Evolutionary conservation across 192 early-diverging fungal genomes (phyloP).

Genomic region (Lobosporangium transversale): DNA sequence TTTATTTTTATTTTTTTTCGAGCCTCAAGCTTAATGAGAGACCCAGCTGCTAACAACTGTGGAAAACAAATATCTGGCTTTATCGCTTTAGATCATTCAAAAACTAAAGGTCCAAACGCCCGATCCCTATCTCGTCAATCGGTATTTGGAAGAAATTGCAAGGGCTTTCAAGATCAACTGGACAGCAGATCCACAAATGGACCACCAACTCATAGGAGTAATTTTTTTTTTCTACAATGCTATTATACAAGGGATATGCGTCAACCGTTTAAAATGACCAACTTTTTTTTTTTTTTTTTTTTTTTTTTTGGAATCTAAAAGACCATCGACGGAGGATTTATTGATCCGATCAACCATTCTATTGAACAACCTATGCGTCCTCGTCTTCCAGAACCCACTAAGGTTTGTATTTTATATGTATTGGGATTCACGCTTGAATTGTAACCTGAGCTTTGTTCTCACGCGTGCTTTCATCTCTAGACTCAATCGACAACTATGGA

Average conservation of each 20-base stretch:
- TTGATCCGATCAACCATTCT: constrained; percentile 37
- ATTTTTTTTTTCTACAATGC: neutral
- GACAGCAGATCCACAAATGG: constrained; percentile 61
- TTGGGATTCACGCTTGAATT: too few species aligned
- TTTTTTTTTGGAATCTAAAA: neutral
- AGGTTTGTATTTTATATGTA: too few species aligned
- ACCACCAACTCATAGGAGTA: constrained; percentile 53
- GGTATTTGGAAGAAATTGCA: constrained; percentile 93
- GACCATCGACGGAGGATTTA: constrained; percentile 39
- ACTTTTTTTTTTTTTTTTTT: constrained; percentile 16
- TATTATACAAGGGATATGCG: too few species aligned
- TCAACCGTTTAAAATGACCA: neutral
- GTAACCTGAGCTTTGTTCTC: too few species aligned
- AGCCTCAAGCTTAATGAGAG: neutral
- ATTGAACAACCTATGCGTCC: constrained; percentile 15
- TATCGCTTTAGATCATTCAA: constrained; percentile 70
- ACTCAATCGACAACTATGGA: constrained; percentile 19
- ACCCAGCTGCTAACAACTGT: neutral
- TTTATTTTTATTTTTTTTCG: neutral
- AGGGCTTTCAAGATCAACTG: constrained; percentile 80
- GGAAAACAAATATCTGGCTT: neutral
- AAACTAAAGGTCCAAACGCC: constrained; percentile 86
- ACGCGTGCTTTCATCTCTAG: too few species aligned
- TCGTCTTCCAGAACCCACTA: constrained; percentile 10
- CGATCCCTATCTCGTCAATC: constrained; percentile 78